Base-by-base conservation (phyloP, 2,329 filamentous ascomycete species). In the Xylariomycetidae sp. region DNA sequence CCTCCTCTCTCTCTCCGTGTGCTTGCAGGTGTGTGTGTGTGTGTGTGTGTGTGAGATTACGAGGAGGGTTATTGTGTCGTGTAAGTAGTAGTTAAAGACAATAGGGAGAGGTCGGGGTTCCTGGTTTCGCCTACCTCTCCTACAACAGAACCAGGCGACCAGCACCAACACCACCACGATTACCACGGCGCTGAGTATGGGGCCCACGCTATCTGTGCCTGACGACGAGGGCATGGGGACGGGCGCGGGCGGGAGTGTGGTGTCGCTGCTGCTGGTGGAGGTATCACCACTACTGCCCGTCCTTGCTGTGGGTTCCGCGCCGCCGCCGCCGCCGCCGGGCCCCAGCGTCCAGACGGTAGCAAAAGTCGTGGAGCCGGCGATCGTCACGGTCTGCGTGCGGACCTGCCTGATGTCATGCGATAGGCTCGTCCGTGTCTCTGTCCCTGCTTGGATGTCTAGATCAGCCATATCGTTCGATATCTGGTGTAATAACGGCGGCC, bases 121-220 rank as follows among this genome's bases (percentile, higher is more conserved):
- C 2, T 6, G 4, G 13, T 12, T n/a, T 5, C 10, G 33, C 41
- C 40, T 23, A 52, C 51, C 41, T 44, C 40, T 45, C 9, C 50
- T 41, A 23, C 43, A 51, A 23, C 41, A 53, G 16, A 48, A 26
- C 50, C 49, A 53, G 19, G 48, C 8, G 12, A 50, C 20, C 10
- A 51, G 22, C n/a, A 50, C 7, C 6, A 53, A 27, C n/a, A 53
- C 40, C n/a, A 50, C 14, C 12, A 40, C 17, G 11, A 40, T 38
- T 8, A 47, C 49, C 1, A 54, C 38, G 11, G 40, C 49, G 26
- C 50, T 54, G 19, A 54, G 40, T 23, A 53, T 51, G 6, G 48
- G 41, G 12, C 50, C 50, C 5, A 54, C 40, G 19, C 40, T 44
- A 25, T 34, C 34, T 22, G 42, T 33, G 19, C 20, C 36, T 6